Conservation (phyloP, 108 stramenopile species). For the Seminavis robusta region DNA sequence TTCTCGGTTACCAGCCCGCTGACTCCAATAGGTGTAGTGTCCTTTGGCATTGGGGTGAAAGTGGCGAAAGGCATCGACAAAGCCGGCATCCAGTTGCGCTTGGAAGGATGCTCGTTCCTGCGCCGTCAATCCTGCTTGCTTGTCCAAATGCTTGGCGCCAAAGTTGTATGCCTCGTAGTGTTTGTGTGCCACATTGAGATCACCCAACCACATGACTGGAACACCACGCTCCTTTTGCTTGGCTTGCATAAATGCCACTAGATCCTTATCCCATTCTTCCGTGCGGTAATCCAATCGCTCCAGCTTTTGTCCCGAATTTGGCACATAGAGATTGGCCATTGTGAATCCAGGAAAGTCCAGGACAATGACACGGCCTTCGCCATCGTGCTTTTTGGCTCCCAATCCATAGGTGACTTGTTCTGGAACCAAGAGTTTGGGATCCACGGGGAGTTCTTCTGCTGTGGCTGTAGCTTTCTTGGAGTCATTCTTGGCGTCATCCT, state of each 20-base stretch:
- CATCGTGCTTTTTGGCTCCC: constrained; percentile 72
- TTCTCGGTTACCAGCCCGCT: constrained; percentile 78
- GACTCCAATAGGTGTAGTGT: constrained; percentile 90
- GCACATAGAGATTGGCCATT: constrained; percentile 91
- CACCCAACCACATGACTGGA: constrained; percentile 89
- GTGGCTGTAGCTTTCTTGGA: not conserved
- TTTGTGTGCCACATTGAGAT: constrained; percentile 90
- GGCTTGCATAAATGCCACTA: constrained; percentile 65
- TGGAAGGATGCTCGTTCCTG: constrained; percentile 85
- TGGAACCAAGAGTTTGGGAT: constrained; percentile 46
- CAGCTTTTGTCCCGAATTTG: constrained; percentile 96
- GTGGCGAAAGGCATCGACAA: constrained; percentile 83
- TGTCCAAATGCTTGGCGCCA: constrained; percentile 88
- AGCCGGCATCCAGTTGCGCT: constrained; percentile 68
- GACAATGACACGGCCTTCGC: constrained; percentile 90
- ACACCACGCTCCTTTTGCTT: constrained; percentile 53
- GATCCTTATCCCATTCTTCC: constrained; percentile 88
- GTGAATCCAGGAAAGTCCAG: constrained; percentile 87
- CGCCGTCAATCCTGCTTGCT: constrained; percentile 84
- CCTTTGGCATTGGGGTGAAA: constrained; percentile 79
- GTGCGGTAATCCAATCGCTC: constrained; percentile 93
- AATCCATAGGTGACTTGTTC: constrained; percentile 40
- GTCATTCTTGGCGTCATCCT: constrained; percentile 1
- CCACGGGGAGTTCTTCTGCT: constrained; percentile 10
- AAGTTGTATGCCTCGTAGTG: constrained; percentile 89